phyloP scores from a whole-genome alignment of 169 alveolate species.

The Plasmodium adleri region DNA sequence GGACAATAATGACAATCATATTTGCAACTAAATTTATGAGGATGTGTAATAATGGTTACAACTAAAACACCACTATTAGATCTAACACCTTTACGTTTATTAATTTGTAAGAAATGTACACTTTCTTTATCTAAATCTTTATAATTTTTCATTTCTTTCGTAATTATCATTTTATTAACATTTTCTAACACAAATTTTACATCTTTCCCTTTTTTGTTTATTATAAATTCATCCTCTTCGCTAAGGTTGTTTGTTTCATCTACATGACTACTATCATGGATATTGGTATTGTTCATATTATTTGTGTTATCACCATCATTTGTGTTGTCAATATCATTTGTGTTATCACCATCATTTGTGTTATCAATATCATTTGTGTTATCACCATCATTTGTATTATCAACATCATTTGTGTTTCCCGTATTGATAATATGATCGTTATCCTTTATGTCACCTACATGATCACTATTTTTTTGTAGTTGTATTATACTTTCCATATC shows the following conservation, averaged over 20 bases:
- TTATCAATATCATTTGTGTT: background rate
- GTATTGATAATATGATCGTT: background rate
- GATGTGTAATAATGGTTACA: slow-evolving; percentile 95
- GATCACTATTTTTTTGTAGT: background rate
- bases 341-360: background rate
- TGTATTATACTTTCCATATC: background rate
- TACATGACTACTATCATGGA: background rate
- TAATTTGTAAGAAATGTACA: slow-evolving; percentile 81
- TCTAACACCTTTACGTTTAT: slow-evolving; percentile 89
- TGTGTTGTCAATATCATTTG: background rate
- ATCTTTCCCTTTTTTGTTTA: slow-evolving; percentile 66
- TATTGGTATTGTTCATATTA: background rate
- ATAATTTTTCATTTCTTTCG: slow-evolving; percentile 73
- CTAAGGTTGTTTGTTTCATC: background rate
- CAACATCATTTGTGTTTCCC: background rate
- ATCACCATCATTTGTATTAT: background rate
- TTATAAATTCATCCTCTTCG: slow-evolving; percentile 20
- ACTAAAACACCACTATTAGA: slow-evolving; percentile 94
- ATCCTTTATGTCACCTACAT: background rate
- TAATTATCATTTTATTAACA: slow-evolving; percentile 67
- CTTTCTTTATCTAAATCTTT: slow-evolving; percentile 75
- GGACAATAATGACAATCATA: slow-evolving; percentile 95
- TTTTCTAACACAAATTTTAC: slow-evolving; percentile 59
- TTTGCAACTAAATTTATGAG: slow-evolving; percentile 94
- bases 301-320: background rate